Evolutionary conservation across 495 filamentous ascomycete genomes (phyloP).

Genomic region (Neurospora sp.): DNA sequence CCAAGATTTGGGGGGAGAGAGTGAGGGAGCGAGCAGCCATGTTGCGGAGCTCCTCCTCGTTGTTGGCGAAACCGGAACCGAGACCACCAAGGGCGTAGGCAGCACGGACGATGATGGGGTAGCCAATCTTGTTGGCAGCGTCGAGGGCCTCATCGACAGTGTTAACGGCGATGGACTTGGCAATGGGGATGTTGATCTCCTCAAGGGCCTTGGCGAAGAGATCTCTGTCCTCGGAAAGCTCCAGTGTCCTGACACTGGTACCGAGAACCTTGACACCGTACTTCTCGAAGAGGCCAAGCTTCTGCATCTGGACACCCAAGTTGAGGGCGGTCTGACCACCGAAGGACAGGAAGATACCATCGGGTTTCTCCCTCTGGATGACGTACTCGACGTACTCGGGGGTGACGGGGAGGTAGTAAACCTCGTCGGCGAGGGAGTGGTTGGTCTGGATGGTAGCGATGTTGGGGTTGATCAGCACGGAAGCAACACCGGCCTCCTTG

Average conservation of each 20-base stretch:
- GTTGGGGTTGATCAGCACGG: constrained; percentile 95
- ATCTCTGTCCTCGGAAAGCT: constrained; percentile 92
- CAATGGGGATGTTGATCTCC: constrained; percentile 96
- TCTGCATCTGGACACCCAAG: constrained; percentile 92
- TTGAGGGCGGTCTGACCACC: constrained; percentile 96
- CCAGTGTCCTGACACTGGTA: constrained; percentile 86
- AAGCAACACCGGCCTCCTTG: constrained; percentile 93
- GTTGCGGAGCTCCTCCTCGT: constrained; percentile 85
- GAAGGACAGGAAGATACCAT: constrained; percentile 96
- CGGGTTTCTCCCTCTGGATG: constrained; percentile 87
- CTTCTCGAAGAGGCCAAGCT: constrained; percentile 88
- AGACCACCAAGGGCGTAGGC: constrained; percentile 93
- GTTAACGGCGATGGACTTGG: constrained; percentile 83
- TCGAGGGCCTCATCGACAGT: constrained; percentile 85
- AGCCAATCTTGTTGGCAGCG: constrained; percentile 78
- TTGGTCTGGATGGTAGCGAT: constrained; percentile 98
- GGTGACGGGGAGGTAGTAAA: constrained; percentile 96
- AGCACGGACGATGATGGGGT: constrained; percentile 94
- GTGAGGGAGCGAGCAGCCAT: constrained; percentile 87
- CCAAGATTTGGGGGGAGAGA: constrained; percentile 91
- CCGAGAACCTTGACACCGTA: constrained; percentile 92
- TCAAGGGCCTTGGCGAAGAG: constrained; percentile 78
- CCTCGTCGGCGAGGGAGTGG: constrained; percentile 90
- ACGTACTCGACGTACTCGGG: constrained; percentile 94
- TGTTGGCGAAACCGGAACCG: constrained; percentile 93